Evolutionary conservation across 1,284 basidiomycete genomes (phyloP), one percentile per base, ranked within the genome.

Genomic region (Xerocomus amazonicus): DNA sequence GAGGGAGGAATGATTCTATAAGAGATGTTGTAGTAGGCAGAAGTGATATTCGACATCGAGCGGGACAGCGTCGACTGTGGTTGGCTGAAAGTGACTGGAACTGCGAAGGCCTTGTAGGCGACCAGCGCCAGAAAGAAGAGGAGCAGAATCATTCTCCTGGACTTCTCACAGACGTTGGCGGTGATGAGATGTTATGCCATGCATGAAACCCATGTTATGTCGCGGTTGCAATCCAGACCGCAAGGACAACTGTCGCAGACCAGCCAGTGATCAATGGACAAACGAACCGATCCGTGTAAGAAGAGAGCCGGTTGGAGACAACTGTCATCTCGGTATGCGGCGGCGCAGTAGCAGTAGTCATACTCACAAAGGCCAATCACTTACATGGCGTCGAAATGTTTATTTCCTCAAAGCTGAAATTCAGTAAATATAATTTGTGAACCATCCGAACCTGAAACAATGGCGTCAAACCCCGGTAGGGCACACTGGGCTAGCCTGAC

Each of bases 61-160:
- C 23, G 13, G 29, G 23, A 41, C 19, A 23, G 19, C 19, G 19
- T 6, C 8, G 14, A 28, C 28, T 43, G 44, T 3, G 39, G 3
- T 37, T 29, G 53, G 34, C 33, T 53, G 9, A 47, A 47, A 19
- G 39, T 42, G 16, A 48, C 37, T 33, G 61, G 60, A 5, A 55
- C 52, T 33, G 52, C 50, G 29, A 52, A 9, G 3, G 32, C 39
- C 9, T 29, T 40, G 31, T 4, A 29, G 38, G 49, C 57, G 51
- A 50, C 57, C 52, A 62, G 61, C 57, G 55, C 63, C 32, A 60
- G 26, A 4, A 52, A n/a, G 47, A 7, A 48, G 26, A 59, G 9
- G 27, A 29, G n/a, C 6, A 36, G 7, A 26, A 35, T 6, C 63
- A 65, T 65, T 33, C 10, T 41, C 31, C 29, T 12, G 23, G 7